phyloP scores from a whole-genome alignment of 2,329 filamentous ascomycete species.

The Venturia aucupariae region DNA sequence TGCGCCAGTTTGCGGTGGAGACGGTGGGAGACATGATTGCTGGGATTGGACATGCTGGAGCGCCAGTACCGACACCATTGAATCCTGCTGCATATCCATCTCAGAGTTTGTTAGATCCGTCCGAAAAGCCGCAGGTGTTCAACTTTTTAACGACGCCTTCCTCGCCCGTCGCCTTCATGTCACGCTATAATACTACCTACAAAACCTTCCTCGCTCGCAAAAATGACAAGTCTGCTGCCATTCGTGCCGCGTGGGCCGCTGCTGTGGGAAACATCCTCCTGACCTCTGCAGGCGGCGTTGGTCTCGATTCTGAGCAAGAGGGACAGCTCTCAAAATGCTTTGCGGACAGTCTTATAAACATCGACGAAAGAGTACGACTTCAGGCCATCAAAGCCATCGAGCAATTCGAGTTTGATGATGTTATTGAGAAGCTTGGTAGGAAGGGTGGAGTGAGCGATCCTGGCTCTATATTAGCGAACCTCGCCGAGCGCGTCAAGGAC shows the following conservation, averaged over 20 bases:
- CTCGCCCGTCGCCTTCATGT: constrained; percentile 81
- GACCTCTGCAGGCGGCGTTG: constrained; percentile 87
- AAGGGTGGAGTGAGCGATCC: constrained; percentile 65
- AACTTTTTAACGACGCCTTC: constrained; percentile 70
- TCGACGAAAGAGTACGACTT: constrained; percentile 82
- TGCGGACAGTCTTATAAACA: constrained; percentile 73
- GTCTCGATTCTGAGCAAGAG: constrained; percentile 76
- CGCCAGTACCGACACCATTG: constrained; percentile 60
- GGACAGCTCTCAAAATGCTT: constrained; percentile 62
- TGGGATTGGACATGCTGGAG: constrained; percentile 84
- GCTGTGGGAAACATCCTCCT: constrained; percentile 76
- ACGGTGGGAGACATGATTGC: constrained; percentile 92
- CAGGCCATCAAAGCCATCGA: constrained; percentile 81
- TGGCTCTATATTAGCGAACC: constrained; percentile 68
- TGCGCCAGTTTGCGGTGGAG: constrained; percentile 82
- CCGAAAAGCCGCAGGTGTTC: constrained; percentile 28
- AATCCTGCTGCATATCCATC: constrained; percentile 84
- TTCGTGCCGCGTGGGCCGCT: constrained; percentile 79
- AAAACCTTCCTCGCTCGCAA: constrained; percentile 75
- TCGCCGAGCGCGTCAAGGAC: constrained; percentile 85
- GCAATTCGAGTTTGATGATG: constrained; percentile 68
- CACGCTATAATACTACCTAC: constrained; percentile 70
- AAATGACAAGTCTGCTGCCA: constrained; percentile 75
- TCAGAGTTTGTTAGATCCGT: constrained; percentile 40
- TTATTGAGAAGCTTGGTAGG: constrained; percentile 71